Evolutionary conservation across 768 basidiomycete genomes (phyloP), one percentile per base, ranked within the genome.

Genomic region (Nevesoporus exiguus): DNA sequence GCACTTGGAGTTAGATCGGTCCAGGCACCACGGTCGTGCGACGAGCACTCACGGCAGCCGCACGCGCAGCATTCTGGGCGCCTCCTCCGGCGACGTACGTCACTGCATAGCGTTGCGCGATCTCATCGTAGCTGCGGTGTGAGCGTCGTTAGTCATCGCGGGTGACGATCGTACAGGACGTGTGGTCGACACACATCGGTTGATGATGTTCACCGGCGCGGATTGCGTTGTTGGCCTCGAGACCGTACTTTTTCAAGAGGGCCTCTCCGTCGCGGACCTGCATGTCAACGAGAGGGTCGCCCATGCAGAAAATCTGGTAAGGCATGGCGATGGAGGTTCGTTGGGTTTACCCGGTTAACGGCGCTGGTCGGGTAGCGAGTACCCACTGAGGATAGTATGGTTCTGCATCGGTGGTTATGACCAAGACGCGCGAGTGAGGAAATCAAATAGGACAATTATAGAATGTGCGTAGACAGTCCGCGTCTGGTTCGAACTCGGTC

Each of bases 21-120:
- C 50, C 10, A 14, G 41, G 7, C 4, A 15, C 14, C 51, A 46
- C 56, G 48, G 19, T 27, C 43, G 19, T 37, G 43, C n/a, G 24
- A 47, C 25, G 10, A 9, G 5, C 41, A 73, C 93, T 56, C 72
- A 97, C 96, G 40, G 97, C 94, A 61, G 96, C 97, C 60, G 86
- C 95, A 45, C 97, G 90, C 54, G 96, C 95, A 65, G 95, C 84
- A 67, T 99, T 99, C 72, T 99, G 97, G 24, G 92, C 84, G 25
- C 96, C 96, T 64, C 97, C 97, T 55, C 97, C 97, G 48, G 97
- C 96, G 50, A 98, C 95, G 66, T 94, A 99, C 48, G 85, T 87
- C 47, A 93, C 81, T 56, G 87, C 64, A 71, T 89, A 73, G 56
- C 92, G 79, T 55, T 79, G 80, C 41, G 88, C 82, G 57, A 98